A percentile compares a stretch with the other conserved stretches of the same genome.
Conservation (phyloP, 2,329 filamentous ascomycete species). For the Penicillium decumbens region DNA sequence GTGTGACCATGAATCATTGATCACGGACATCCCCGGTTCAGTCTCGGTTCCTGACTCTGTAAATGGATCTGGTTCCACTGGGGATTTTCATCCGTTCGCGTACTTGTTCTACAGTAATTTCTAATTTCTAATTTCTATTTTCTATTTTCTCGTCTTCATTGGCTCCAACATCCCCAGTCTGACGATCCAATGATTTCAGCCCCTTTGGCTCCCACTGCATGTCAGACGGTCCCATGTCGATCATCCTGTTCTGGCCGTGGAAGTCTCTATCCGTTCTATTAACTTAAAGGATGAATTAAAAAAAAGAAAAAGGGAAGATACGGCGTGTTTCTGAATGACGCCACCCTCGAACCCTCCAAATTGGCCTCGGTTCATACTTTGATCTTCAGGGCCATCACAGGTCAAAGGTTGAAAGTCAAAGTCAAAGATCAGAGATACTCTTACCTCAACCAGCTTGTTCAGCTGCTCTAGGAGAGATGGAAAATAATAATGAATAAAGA, state of each 20-base stretch:
- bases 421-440: background rate
- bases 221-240: conserved; percentile 17
- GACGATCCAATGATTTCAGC: too few relatives aligned
- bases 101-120: too few relatives aligned
- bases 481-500: too few relatives aligned
- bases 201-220: background rate
- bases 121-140: too few relatives aligned
- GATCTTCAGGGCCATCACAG: conserved; percentile 7
- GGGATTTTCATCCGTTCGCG: too few relatives aligned
- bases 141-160: too few relatives aligned
- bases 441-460: background rate
- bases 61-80: too few relatives aligned
- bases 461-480: background rate
- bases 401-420: too few relatives aligned
- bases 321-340: background rate
- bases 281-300: background rate
- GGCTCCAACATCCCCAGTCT: too few relatives aligned
- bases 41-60: too few relatives aligned
- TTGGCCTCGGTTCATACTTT: background rate
- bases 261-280: background rate
- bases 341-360: background rate
- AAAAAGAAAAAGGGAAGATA: background rate
- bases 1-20: too few relatives aligned
- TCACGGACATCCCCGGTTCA: too few relatives aligned
- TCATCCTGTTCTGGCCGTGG: conserved; percentile 14